Evolutionary conservation across 345 rosid genomes (phyloP), one percentile per base, ranked within the genome.

Genomic region (Excoecaria cochinchinensis): DNA sequence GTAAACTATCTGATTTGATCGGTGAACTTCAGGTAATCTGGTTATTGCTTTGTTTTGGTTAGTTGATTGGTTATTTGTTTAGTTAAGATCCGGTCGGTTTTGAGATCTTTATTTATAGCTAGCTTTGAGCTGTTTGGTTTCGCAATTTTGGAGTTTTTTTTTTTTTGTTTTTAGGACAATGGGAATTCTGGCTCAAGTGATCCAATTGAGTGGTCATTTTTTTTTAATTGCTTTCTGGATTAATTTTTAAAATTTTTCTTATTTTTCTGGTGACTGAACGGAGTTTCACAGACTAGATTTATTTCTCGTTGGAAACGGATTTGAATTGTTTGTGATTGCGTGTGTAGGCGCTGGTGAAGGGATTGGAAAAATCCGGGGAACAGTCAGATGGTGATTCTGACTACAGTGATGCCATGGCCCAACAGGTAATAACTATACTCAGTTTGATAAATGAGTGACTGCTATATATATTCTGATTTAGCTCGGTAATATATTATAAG

Each of bases 1-100:
- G 98, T 0, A 93, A 96, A 84, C 81, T 96, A 78, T 86, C 99
- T 0, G 97, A 93, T 5, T 4, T 93, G 47, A 31, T 96, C 56
- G 93, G 91, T 61, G 92, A 96, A 74, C 77, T 96, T 69, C 92
- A 90, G 92, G 99, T 96, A 74, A 59, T 67, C 6, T 39, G 3
- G 8, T 13, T 19, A 8, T 58, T 47, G 4, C n/a, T 55, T 63
- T 31, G 4, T 10, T 63, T 15, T n/a, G 67, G 46, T 13, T 17
- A 17, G 10, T 40, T 9, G 21, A 19, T 62, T 47, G 16, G 14
- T 39, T 61, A 12, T 46, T 36, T 51, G 9, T 19, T 65, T 9
- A 9, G 59, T 31, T 24, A 38, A 14, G 40, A 12, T 44, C 42
- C 14, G 0, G 24, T 67, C 36, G 13, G 53, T 65, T 68, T 68